These are phyloP conservation scores for Sicyos edulis DNA, from an alignment of 306 rosid species.

Conservation along the genomic window DNA sequence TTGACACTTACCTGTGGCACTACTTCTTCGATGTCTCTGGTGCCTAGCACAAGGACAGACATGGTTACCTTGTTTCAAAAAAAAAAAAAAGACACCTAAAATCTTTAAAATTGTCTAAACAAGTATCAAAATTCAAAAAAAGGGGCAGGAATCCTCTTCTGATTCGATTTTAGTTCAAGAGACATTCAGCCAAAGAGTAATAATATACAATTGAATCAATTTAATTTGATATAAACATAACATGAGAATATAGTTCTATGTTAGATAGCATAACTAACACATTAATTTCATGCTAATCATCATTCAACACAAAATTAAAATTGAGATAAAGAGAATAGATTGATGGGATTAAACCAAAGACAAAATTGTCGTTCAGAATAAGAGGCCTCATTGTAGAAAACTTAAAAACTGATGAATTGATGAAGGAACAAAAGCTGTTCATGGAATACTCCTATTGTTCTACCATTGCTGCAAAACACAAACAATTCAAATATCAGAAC, in stretches of 20 bases:
- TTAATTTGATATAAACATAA: background rate
- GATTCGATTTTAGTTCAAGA: no score
- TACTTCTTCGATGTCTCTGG: no score
- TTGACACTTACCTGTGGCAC: no score
- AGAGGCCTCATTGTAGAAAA: conserved; percentile 2
- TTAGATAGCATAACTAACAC: background rate
- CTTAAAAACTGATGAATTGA: conserved; percentile 1
- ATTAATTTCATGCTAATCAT: conserved; percentile 8
- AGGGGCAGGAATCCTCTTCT: background rate
- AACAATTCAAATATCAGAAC: background rate
- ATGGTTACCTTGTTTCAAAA: no score
- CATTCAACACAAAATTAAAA: background rate
- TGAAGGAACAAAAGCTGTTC: background rate
- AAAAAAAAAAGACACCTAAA: no score
- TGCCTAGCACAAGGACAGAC: no score
- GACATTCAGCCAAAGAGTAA: background rate
- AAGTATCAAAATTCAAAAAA: background rate
- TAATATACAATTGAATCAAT: background rate
- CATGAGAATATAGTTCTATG: background rate
- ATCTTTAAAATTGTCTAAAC: no score
- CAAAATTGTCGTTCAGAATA: background rate
- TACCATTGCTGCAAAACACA: conserved; percentile 6
- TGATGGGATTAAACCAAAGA: background rate
- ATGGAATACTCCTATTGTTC: background rate
- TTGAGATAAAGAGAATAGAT: background rate